These are phyloP conservation scores for Rutidosis leptorrhynchoides DNA, from an alignment of 129 eudicot species.

Conservation along the genomic window DNA sequence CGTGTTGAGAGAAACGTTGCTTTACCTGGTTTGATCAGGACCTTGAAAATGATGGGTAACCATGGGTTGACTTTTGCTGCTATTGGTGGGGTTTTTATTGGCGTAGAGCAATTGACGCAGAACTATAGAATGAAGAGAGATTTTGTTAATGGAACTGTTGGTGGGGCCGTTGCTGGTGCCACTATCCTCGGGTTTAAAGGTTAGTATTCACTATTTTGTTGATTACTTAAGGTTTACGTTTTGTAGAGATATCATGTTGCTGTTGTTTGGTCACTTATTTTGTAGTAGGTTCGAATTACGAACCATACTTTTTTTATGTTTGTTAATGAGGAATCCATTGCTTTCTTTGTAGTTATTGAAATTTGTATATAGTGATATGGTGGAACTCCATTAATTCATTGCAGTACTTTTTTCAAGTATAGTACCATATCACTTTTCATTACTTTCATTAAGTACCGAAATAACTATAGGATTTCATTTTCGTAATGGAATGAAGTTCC, in stretches of 20 bases:
- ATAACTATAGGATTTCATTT: not conserved
- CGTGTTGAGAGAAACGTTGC: slow-evolving; percentile 95
- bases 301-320: slow-evolving; percentile 4
- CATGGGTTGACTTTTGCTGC: slow-evolving; percentile 93
- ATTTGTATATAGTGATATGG: not conserved
- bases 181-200: slow-evolving; percentile 80
- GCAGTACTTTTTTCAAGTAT: not conserved
- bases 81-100: slow-evolving; percentile 84
- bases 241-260: not conserved
- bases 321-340: not conserved
- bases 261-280: not conserved
- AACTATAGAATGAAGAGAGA: slow-evolving; percentile 72
- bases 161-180: slow-evolving; percentile 96
- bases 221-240: not conserved
- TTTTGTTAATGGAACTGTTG: slow-evolving; percentile 92
- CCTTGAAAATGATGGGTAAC: slow-evolving; percentile 91
- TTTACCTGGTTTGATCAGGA: slow-evolving; percentile 77
- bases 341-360: not conserved
- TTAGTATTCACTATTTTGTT: slow-evolving; percentile 22
- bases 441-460: not conserved
- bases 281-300: slow-evolving; percentile 1
- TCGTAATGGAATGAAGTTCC: not conserved
- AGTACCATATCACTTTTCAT: not conserved
- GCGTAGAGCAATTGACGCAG: slow-evolving; percentile 85
- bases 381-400: not conserved